phyloP scores from a whole-genome alignment of 2,329 filamentous ascomycete species.

The Hypoxylon sp. region DNA sequence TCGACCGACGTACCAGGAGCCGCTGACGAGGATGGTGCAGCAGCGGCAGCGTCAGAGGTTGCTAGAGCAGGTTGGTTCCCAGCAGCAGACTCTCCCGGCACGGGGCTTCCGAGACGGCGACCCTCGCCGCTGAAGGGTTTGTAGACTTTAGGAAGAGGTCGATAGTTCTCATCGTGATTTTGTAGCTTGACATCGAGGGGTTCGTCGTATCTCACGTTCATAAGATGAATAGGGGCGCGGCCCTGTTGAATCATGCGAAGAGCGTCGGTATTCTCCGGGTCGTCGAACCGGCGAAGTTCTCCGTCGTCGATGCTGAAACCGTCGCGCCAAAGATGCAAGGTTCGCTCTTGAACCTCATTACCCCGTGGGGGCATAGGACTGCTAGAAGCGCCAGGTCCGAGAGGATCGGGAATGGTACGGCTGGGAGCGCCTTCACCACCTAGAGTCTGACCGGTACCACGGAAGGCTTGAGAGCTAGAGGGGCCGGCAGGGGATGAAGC shows the following conservation, averaged over 20 bases:
- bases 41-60: slow-evolving; percentile 52
- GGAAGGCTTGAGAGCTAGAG: slow-evolving; percentile 69
- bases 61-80: slow-evolving; percentile 50
- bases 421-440: slow-evolving; percentile 83
- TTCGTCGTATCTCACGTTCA: slow-evolving; percentile 81
- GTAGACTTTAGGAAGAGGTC: slow-evolving; percentile 79
- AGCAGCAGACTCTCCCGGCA: slow-evolving; percentile 69
- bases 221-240: slow-evolving; percentile 80
- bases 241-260: slow-evolving; percentile 82
- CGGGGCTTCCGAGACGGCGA: slow-evolving; percentile 81
- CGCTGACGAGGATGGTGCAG: slow-evolving; percentile 45
- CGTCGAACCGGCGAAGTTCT: slow-evolving; percentile 81
- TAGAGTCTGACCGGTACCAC: slow-evolving; percentile 79
- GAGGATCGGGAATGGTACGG: slow-evolving; percentile 74
- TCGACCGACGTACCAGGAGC: slow-evolving; percentile 63
- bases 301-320: slow-evolving; percentile 90
- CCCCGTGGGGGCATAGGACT: slow-evolving; percentile 52
- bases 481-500: slow-evolving; percentile 63
- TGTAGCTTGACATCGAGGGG: slow-evolving; percentile 84
- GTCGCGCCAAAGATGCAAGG: slow-evolving; percentile 84
- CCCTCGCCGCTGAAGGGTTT: slow-evolving; percentile 80
- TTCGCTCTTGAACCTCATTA: slow-evolving; percentile 71
- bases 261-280: slow-evolving; percentile 79
- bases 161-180: slow-evolving; percentile 81
- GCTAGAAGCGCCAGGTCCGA: slow-evolving; percentile 48